Percentiles rank a stretch among this genome's conserved stretches.
Evolutionary conservation across 2,329 filamentous ascomycete genomes (phyloP).

Genomic region (Ceratocystis lukuohia): DNA sequence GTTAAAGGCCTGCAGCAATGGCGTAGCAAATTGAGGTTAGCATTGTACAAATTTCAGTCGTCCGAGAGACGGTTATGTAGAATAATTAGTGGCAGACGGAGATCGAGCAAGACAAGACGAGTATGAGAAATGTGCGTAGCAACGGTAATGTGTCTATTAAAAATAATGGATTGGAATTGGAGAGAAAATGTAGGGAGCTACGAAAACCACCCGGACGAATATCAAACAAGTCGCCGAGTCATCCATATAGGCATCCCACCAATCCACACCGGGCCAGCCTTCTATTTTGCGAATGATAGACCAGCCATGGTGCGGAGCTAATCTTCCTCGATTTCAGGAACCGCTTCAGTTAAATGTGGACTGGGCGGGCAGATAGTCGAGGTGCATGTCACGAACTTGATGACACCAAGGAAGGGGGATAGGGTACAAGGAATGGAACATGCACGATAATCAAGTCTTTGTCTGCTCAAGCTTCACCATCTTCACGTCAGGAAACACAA

Average conservation of each 20-base stretch:
- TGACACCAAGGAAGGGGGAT: slow-evolving; percentile 8
- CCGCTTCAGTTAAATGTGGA: slow-evolving; percentile 59
- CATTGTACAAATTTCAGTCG: not conserved
- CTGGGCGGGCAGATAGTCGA: slow-evolving; percentile 72
- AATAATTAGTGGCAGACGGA: not conserved
- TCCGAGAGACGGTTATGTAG: not conserved
- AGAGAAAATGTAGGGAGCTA: slow-evolving; percentile 46
- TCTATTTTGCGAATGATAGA: slow-evolving; percentile 56
- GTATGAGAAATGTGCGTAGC: not conserved
- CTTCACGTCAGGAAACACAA: slow-evolving; percentile 6
- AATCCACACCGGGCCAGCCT: slow-evolving; percentile 54
- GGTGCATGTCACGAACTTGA: slow-evolving; percentile 26
- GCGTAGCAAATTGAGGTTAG: not conserved
- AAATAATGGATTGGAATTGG: slow-evolving; percentile 20
- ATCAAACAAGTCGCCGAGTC: slow-evolving; percentile 48
- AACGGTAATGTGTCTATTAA: slow-evolving; percentile 9
- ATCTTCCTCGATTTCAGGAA: slow-evolving; percentile 78
- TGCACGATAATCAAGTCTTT: slow-evolving; percentile 12
- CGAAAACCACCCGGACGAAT: slow-evolving; percentile 44
- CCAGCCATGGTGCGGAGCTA: slow-evolving; percentile 48
- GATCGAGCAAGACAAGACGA: slow-evolving; percentile 1
- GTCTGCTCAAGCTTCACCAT: slow-evolving; percentile 12
- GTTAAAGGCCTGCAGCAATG: slow-evolving; percentile 14
- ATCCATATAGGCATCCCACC: slow-evolving; percentile 64
- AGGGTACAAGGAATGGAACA: slow-evolving; percentile 3